Percentiles rank a stretch among this genome's conserved stretches.
Conservation (phyloP, 371 early-diverging fungal genomes). For the Mucor circinelloides region DNA sequence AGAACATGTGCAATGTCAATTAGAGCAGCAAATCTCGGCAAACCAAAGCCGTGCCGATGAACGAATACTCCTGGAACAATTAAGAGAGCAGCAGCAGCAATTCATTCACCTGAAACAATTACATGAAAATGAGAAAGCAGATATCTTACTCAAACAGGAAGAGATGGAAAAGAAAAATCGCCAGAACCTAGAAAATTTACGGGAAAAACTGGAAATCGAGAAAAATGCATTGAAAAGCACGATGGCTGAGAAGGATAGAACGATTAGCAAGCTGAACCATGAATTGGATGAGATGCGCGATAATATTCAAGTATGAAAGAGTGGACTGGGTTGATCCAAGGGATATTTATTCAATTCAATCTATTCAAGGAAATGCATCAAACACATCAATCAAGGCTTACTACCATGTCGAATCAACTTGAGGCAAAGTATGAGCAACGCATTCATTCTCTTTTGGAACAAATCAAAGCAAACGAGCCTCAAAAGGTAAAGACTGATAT, state of each 20-base stretch:
- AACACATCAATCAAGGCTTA: constrained; percentile 16
- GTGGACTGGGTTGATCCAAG: background rate
- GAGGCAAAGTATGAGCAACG: constrained; percentile 1
- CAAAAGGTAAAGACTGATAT: background rate
- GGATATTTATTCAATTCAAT: background rate
- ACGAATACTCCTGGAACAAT: background rate
- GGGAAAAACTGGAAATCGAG: constrained; percentile 11
- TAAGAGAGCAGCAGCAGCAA: background rate
- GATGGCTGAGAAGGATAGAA: constrained; percentile 4
- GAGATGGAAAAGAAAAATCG: constrained; percentile 6
- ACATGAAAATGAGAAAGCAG: constrained; percentile 9
- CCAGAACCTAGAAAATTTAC: constrained; percentile 11
- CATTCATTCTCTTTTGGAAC: background rate
- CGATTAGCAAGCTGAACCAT: constrained; percentile 12
- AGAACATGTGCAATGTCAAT: background rate
- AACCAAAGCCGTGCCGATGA: background rate
- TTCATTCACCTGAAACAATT: background rate
- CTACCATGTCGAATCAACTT: constrained; percentile 17
- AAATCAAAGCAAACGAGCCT: background rate
- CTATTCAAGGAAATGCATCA: constrained; percentile 17
- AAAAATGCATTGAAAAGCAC: constrained; percentile 1
- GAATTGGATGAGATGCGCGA: constrained; percentile 24
- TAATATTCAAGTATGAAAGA: constrained; percentile 11
- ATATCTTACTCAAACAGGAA: background rate
- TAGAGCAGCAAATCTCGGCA: background rate